Conservation (phyloP, 2,329 filamentous ascomycete genomes). For the Epichloe coenophiala region DNA sequence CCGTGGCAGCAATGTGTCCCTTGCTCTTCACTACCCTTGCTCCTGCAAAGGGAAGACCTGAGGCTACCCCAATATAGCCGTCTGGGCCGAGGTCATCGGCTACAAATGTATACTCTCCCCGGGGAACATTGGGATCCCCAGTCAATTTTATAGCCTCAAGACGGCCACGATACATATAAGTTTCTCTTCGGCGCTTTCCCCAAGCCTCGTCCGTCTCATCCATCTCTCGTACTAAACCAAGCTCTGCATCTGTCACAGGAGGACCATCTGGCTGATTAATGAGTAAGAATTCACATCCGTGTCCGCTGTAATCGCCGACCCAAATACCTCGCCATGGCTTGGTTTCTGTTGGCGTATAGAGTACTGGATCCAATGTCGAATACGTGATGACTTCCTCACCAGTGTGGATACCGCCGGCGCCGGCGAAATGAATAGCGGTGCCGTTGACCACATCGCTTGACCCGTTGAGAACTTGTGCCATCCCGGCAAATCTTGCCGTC, state of each 20-base stretch:
- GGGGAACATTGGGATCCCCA: conserved; percentile 78
- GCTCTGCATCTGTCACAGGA: conserved; percentile 23
- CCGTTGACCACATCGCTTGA: neutral
- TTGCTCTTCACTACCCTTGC: conserved; percentile 58
- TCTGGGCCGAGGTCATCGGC: conserved; percentile 59
- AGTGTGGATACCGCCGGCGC: conserved; percentile 30
- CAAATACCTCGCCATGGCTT: conserved; percentile 86
- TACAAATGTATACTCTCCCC: conserved; percentile 67
- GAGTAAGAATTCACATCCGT: conserved; percentile 80
- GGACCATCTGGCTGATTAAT: conserved; percentile 56
- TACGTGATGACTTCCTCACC: conserved; percentile 48
- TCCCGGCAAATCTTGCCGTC: conserved; percentile 11
- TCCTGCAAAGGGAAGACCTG: conserved; percentile 58
- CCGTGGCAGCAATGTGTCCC: conserved; percentile 64
- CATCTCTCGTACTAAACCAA: conserved; percentile 24
- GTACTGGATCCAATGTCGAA: conserved; percentile 53
- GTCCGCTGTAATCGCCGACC: conserved; percentile 78
- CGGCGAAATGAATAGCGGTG: too few relatives aligned
- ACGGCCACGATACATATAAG: conserved; percentile 46
- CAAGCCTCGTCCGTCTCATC: conserved; percentile 34
- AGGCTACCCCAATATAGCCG: conserved; percentile 50
- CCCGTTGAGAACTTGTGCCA: conserved; percentile 9
- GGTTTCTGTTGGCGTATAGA: conserved; percentile 68
- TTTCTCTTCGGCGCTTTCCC: conserved; percentile 28
- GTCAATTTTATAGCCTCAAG: conserved; percentile 84